These are phyloP conservation scores for Geum urbanum DNA, from an alignment of 306 rosid genomes.

Conservation along the genomic window DNA sequence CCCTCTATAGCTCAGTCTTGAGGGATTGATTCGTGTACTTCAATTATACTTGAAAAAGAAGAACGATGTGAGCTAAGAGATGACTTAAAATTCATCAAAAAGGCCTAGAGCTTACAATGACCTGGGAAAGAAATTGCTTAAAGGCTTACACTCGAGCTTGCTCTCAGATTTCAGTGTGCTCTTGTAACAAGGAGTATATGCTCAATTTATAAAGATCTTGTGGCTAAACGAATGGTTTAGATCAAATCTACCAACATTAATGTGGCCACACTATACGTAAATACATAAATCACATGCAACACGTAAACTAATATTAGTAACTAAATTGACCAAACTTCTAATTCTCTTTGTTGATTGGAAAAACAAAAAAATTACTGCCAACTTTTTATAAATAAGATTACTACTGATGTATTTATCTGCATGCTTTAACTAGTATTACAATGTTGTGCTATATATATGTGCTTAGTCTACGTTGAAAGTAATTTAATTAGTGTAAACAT, in stretches of 20 bases:
- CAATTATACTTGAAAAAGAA: neutral
- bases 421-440: too few species aligned
- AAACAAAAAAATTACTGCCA: neutral
- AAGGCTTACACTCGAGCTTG: neutral
- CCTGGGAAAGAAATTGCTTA: neutral
- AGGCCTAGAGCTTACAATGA: neutral
- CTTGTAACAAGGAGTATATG: slow-evolving; percentile 1
- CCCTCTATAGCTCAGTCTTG: neutral
- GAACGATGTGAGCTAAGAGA: neutral
- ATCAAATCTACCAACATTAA: neutral
- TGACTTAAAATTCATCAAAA: neutral
- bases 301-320: neutral
- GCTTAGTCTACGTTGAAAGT: neutral
- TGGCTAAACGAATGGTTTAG: slow-evolving; percentile 7
- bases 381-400: neutral
- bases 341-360: too few species aligned
- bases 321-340: neutral
- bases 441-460: neutral
- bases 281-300: neutral
- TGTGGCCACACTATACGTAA: neutral
- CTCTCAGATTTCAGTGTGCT: slow-evolving; percentile 1
- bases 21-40: neutral
- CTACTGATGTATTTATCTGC: neutral
- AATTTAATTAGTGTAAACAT: too few species aligned
- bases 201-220: neutral